Percentiles rank a stretch among this genome's conserved stretches.
These are phyloP conservation scores for Funneliformis caledonium DNA, from an alignment of 371 early-diverging fungal species.

Conservation along the genomic window DNA sequence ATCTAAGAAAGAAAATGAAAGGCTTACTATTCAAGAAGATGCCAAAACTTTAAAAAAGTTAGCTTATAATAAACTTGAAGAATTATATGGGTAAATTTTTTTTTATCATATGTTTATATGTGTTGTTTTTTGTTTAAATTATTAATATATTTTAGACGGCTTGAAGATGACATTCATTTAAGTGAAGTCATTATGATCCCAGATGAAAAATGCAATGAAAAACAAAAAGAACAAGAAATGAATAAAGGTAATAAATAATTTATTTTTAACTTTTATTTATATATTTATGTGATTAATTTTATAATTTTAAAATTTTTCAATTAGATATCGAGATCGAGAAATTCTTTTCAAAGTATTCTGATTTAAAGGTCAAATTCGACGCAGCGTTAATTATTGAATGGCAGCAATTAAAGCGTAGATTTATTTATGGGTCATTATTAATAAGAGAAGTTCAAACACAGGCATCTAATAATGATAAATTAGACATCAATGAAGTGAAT, in stretches of 20 bases:
- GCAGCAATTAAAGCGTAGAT: too few relatives aligned
- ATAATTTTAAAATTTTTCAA: too few relatives aligned
- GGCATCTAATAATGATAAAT: too few relatives aligned
- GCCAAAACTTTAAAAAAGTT: background rate
- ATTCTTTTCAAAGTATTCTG: too few relatives aligned
- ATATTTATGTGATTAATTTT: too few relatives aligned
- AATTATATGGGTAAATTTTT: background rate
- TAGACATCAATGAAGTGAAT: too few relatives aligned
- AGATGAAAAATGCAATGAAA: background rate
- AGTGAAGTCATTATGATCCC: too few relatives aligned
- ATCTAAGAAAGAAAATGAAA: background rate
- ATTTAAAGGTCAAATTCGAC: too few relatives aligned
- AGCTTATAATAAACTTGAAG: background rate
- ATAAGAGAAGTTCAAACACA: too few relatives aligned
- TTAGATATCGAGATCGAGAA: too few relatives aligned
- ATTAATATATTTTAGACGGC: background rate
- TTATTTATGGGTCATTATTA: too few relatives aligned
- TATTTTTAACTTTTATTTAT: background rate
- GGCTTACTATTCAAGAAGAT: background rate
- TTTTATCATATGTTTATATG: background rate
- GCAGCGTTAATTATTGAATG: too few relatives aligned
- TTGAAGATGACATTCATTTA: background rate
- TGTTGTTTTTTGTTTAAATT: background rate
- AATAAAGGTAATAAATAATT: background rate
- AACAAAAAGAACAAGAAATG: background rate